Percentiles rank a stretch among this genome's conserved stretches.
These are phyloP conservation scores for Alternaria conjuncta DNA, from an alignment of 2,329 filamentous ascomycete genomes.

Conservation along the genomic window DNA sequence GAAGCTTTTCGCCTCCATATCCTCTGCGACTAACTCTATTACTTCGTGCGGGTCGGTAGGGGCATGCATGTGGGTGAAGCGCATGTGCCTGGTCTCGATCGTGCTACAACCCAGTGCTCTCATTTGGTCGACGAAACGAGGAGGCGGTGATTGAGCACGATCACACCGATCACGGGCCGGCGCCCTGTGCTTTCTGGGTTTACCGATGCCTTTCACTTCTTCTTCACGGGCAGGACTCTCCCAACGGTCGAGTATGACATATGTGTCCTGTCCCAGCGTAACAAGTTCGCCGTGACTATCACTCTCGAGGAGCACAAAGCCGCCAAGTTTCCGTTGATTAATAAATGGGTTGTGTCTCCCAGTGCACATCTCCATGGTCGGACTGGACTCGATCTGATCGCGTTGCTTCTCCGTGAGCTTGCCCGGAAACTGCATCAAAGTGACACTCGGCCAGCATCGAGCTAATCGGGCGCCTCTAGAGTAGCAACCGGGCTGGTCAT, in stretches of 20 bases:
- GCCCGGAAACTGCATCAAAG: not conserved
- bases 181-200: not conserved
- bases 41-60: not conserved
- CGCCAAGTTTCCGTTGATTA: not conserved
- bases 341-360: not conserved
- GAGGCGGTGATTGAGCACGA: not conserved
- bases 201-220: not conserved
- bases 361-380: not conserved
- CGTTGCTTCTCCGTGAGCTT: not conserved
- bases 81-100: not conserved
- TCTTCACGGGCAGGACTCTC: not conserved
- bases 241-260: not conserved
- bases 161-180: not conserved
- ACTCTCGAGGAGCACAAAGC: not conserved
- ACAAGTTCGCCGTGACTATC: not conserved
- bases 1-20: not conserved
- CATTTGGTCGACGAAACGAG: not conserved
- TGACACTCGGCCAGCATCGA: not conserved
- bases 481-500: not conserved
- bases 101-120: not conserved
- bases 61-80: not conserved
- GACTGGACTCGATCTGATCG: not conserved
- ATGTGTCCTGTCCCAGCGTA: not conserved
- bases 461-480: not conserved
- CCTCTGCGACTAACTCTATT: not conserved